Conservation (phyloP, 768 basidiomycete species). For the Clitopilus hobsonii region DNA sequence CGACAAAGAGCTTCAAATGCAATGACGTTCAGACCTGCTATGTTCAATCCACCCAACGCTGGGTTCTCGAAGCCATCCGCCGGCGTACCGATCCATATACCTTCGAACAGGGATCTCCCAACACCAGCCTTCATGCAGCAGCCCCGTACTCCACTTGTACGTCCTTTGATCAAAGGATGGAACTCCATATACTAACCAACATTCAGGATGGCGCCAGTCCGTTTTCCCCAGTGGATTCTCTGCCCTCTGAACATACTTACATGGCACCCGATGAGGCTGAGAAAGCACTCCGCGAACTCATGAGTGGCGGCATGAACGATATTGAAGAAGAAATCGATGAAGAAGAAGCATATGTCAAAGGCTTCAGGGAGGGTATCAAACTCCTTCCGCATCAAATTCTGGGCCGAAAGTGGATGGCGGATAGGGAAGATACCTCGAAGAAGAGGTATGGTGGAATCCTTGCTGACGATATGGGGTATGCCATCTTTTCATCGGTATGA, state of each 20-base stretch:
- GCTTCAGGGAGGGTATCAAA: constrained; percentile 64
- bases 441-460: constrained; percentile 85
- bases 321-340: constrained; percentile 53
- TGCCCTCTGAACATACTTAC: constrained; percentile 7
- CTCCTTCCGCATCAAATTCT: constrained; percentile 87
- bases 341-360: constrained; percentile 68
- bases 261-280: constrained; percentile 59
- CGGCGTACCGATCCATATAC: constrained; percentile 26
- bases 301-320: constrained; percentile 63
- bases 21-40: constrained; percentile 5
- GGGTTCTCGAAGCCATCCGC: constrained; percentile 7
- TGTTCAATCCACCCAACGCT: constrained; percentile 2
- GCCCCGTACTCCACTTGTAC: not conserved
- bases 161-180: constrained; percentile 16
- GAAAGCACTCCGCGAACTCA: constrained; percentile 71
- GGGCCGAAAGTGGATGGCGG: constrained; percentile 83
- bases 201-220: constrained; percentile 20
- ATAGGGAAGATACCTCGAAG: constrained; percentile 62
- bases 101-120: constrained; percentile 25
- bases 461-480: constrained; percentile 87
- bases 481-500: not conserved
- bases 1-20: no score
- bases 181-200: constrained; percentile 26
- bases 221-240: not conserved
- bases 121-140: constrained; percentile 5